These are phyloP conservation scores for Populus alba DNA, from an alignment of 345 rosid species.

Conservation along the genomic window DNA sequence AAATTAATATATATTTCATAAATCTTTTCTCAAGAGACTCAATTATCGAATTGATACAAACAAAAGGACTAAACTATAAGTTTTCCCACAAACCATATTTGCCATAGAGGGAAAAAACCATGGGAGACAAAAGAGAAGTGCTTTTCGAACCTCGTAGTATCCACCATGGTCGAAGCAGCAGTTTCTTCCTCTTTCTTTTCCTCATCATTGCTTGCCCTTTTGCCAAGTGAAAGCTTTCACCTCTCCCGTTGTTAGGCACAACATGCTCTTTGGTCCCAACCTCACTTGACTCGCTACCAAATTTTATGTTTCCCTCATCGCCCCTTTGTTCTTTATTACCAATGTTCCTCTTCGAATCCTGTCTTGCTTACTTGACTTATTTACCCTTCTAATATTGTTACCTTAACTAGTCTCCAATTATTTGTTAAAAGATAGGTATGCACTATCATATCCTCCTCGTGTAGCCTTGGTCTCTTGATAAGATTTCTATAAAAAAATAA, in stretches of 20 bases:
- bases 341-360: background rate
- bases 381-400: background rate
- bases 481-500: no score
- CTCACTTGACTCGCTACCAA: background rate
- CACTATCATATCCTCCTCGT: no score
- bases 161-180: background rate
- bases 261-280: background rate
- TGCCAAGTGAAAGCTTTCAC: background rate
- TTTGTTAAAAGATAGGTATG: no score
- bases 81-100: background rate
- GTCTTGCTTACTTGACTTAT: background rate
- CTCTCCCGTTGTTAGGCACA: background rate
- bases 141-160: conserved; percentile 14
- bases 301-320: background rate
- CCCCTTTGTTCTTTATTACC: background rate
- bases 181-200: background rate
- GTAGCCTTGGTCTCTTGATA: no score
- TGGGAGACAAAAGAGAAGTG: background rate
- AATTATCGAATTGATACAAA: no score
- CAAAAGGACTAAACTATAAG: background rate
- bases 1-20: no score
- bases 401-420: no score
- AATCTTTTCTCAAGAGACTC: no score
- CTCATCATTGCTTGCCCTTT: conserved; percentile 14
- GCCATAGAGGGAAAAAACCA: background rate